Percentiles rank a stretch among this genome's conserved stretches.
Evolutionary conservation across 1,284 basidiomycete genomes (phyloP).

Genomic region (Trichosporon faecale): DNA sequence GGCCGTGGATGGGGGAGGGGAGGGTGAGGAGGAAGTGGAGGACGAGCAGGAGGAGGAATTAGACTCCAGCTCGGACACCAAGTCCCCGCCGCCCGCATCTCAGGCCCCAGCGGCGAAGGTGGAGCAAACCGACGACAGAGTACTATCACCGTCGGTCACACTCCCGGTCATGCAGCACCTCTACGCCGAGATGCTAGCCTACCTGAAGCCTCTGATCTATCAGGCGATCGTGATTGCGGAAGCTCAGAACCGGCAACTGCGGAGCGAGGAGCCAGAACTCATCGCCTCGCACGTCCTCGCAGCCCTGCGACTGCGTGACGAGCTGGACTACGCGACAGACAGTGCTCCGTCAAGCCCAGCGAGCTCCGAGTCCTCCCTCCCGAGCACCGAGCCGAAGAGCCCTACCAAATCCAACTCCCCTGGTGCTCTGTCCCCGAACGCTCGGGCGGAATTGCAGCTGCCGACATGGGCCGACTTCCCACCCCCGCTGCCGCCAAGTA

Average conservation of each 20-base stretch:
- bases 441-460: background rate
- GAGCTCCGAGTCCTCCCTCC: background rate
- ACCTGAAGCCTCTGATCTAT: slow-evolving; percentile 26
- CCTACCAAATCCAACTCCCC: background rate
- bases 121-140: background rate
- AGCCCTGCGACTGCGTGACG: slow-evolving; percentile 2
- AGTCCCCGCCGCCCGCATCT: background rate
- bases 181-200: slow-evolving; percentile 23
- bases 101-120: background rate
- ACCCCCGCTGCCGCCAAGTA: background rate
- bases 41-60: too few species aligned
- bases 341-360: background rate
- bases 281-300: background rate
- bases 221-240: slow-evolving; percentile 28
- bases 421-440: background rate
- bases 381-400: background rate
- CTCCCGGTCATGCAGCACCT: slow-evolving; percentile 25
- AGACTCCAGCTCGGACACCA: too few species aligned
- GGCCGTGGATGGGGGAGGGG: too few species aligned
- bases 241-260: slow-evolving; percentile 1
- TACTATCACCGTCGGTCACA: slow-evolving; percentile 12
- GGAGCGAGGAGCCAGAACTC: background rate
- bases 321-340: background rate
- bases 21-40: background rate
- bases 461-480: background rate